phyloP scores from a whole-genome alignment of 2,329 filamentous ascomycete genomes.

The Colletotrichum theobromicola region DNA sequence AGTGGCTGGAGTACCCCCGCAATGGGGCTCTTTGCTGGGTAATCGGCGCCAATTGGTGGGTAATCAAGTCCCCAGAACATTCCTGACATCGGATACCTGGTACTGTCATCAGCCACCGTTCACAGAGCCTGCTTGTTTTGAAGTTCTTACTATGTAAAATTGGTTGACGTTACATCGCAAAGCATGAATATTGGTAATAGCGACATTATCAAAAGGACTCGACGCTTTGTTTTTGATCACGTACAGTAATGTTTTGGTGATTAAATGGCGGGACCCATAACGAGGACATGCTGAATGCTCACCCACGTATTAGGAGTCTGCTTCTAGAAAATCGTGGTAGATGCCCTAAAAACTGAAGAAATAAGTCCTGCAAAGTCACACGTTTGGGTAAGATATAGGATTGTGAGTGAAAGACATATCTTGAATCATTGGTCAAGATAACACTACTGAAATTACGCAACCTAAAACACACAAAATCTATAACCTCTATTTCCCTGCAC shows the following conservation, averaged over 20 bases:
- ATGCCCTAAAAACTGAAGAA: too few relatives aligned
- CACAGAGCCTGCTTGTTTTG: neutral
- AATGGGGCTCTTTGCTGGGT: neutral
- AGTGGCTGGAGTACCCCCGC: neutral
- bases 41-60: neutral
- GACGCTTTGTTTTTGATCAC: neutral
- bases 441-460: neutral
- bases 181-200: neutral
- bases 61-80: neutral
- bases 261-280: neutral
- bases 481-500: neutral
- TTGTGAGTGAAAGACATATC: too few relatives aligned
- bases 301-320: too few relatives aligned
- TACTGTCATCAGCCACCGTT: neutral
- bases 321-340: too few relatives aligned
- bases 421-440: too few relatives aligned
- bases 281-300: neutral
- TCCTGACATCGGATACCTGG: too few relatives aligned
- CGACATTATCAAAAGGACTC: neutral
- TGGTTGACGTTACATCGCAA: fast-evolving
- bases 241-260: neutral
- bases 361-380: neutral
- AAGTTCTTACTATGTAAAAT: neutral
- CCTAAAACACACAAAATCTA: neutral
- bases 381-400: too few relatives aligned